These are phyloP conservation scores for Fusarium sp. DNA, from an alignment of 2,329 filamentous ascomycete species.

Conservation along the genomic window DNA sequence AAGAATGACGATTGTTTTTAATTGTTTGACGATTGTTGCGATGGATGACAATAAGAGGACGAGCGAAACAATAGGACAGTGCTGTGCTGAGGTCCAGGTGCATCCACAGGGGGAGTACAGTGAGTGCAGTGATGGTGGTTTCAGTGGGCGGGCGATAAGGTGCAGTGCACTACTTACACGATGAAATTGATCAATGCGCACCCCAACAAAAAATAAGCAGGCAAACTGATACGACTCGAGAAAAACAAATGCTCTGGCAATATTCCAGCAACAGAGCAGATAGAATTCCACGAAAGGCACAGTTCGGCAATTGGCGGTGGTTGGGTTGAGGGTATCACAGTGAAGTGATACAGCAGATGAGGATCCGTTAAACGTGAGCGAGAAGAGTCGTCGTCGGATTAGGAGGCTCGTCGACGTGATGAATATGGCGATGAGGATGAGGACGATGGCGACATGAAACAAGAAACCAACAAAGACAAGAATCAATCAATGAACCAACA, in stretches of 20 bases:
- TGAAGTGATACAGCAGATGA: slow-evolving; percentile 31
- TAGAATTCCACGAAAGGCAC: slow-evolving; percentile 23
- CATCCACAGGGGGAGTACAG: slow-evolving; percentile 10
- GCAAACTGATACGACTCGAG: slow-evolving; percentile 31
- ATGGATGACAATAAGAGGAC: background rate
- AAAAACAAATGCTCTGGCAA: slow-evolving; percentile 47
- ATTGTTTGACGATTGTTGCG: slow-evolving; percentile 6
- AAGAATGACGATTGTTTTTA: background rate
- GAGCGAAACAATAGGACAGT: background rate
- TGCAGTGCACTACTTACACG: slow-evolving; percentile 37
- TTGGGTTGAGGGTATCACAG: slow-evolving; percentile 24
- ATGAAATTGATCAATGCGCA: slow-evolving; percentile 20
- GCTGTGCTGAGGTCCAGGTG: slow-evolving; percentile 5
- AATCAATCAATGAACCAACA: slow-evolving; percentile 7
- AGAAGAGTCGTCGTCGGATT: slow-evolving; percentile 27
- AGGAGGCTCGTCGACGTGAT: slow-evolving; percentile 13
- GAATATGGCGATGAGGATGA: background rate
- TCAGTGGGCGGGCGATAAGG: background rate
- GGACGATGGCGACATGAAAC: slow-evolving; percentile 4
- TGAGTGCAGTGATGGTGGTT: slow-evolving; percentile 1
- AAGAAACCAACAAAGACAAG: slow-evolving; percentile 3
- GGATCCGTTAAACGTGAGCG: slow-evolving; percentile 14
- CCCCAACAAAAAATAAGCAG: slow-evolving; percentile 6
- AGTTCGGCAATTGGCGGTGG: slow-evolving; percentile 32
- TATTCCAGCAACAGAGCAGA: slow-evolving; percentile 54